Evolutionary conservation across 306 rosid species (phyloP), one percentile per base, ranked within the genome.

Genomic region (Ormosia emarginata): DNA sequence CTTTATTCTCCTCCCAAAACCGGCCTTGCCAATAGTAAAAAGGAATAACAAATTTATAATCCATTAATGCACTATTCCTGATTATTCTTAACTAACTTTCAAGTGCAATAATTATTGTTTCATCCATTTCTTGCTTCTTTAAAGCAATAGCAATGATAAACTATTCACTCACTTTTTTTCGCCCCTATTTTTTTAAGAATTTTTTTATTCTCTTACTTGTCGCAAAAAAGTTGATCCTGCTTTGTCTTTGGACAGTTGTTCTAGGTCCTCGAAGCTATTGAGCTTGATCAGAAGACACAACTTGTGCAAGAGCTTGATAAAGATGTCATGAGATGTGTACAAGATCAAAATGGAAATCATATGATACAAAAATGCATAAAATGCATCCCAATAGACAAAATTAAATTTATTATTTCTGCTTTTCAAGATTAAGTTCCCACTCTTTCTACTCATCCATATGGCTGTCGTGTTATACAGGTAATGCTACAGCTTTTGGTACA

Each of bases 401-500:
- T 88, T 76, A 82, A 74, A 59, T 91, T 89, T 77, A 81, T 91
- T 59, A 76, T 89, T 34, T 89, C 92, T 76, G 84, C 93, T 81
- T 86, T 91, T 71, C 74, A 8, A 77, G 91, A 86, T 43, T 89
- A 86, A 32, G 96, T 90, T 61, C 70, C 81, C 7, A 56, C 78
- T 36, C 92, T 90, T 83, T 87, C 93, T 69, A 88, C 83, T 44
- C 96, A 91, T 87, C 93, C 93, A 11, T 91, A 91, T 81, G 93
- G 96, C 57, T 91, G 92, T 79, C 93, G 96, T 57, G 96, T 89
- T 74, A 85, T 91, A 75, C 95, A 88, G 93, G 95, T 91, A 84
- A 62, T 57, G 40, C 32, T 39, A 33, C n/a, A 58, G 49, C 14
- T 78, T 40, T 59, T 73, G 53, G 70, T 71, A 36, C 59, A 39